Base-by-base conservation (phyloP, 2,329 filamentous ascomycete species). In the Colletotrichum cordylinicola region DNA sequence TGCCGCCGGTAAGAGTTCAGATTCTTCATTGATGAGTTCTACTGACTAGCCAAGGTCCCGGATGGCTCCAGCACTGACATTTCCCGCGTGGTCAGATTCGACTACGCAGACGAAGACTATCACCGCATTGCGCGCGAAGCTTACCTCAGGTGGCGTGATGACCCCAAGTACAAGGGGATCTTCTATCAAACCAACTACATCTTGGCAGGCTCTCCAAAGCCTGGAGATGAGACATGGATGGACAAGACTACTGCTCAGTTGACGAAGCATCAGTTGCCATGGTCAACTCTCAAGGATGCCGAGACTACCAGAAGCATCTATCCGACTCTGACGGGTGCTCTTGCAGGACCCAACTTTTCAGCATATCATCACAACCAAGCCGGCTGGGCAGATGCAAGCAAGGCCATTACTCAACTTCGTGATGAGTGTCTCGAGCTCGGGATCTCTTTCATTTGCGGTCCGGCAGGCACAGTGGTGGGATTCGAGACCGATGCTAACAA, bases 71-170 rank as follows among this genome's bases (percentile, higher is more conserved):
- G 84, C 52, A 83, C 84, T 9, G 85, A 87, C 69, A 82, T 84
- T 15, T 86, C 85, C 5, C 83, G 85, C 9, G 81, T 86, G 55
- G 80, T 86, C 31, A 82, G 85, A 3, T 78, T 83, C 61, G 93
- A 95, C 83, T 95, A 95, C 79, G 91, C 92, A n/a, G 89, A 93
- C 77, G 83, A 88, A 0, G 86, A 90, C 15, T 95, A 95, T 79
- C 77, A 18, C 79, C 84, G 85, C 56, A 89, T 95, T 65, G 93
- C 91, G 4, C 27, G 21, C n/a, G 66, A 84, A 66, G 81, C 82
- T 4, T 83, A 83, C 58, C 75, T 82, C 29, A 83, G 83, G 79
- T 72, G 83, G 0, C 65, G 76, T 13, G 65, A 77, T 4, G 55
- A 70, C 1, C 74, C 60, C 7, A 80, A 6, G 74, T 78, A 68